Base-by-base conservation (phyloP, 169 alveolate species). In the Plasmodium vivax region DNA sequence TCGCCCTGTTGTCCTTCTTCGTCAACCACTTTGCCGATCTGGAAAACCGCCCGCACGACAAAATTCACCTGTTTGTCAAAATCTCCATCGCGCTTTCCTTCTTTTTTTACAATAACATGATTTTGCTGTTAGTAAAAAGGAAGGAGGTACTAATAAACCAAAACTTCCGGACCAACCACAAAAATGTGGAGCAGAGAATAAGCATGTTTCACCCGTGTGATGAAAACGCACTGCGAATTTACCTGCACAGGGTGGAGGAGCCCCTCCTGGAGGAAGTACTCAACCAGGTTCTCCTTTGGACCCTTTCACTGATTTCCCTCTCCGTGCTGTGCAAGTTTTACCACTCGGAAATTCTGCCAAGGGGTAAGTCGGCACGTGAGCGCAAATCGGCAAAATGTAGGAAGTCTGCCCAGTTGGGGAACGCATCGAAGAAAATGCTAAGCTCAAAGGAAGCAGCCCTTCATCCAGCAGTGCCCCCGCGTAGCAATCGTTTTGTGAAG, bases 81-180 rank as follows among this genome's bases (percentile, higher is more conserved):
- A 41, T 90, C 6, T 56, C 94, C 36, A 8, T 90, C 9, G n/a
- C 83, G 47, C 36, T 90, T 2, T 90, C 91, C 68, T 90, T 80
- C 74, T 90, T 90, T 45, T 90, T 90, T 90, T 90, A 90, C 83
- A 81, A 90, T 14, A 90, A 90, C 36, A 90, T 90, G 34, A 80
- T 80, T 80, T 45, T 90, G 56, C 38, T 80, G 51, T 62, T 90
- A 56, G 82, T 80, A 34, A 90, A 80, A 90, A 56, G 34, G 36
- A 81, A 80, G 73, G 94, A 90, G 30, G 34, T 41, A 41, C 30
- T 51, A 32, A 73, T 85, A 85, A 85, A 85, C 19, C 32, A 85
- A 75, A 75, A 43, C 75, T 45, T 38, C 54, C 7, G 6, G 38
- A 62, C 23, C 32, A 80, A 90, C n/a, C 32, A 77, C 43, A 87